Evolutionary conservation across 225 moss, liverwort and hornwort species (phyloP).

Genomic region (Polytrichum formosum): DNA sequence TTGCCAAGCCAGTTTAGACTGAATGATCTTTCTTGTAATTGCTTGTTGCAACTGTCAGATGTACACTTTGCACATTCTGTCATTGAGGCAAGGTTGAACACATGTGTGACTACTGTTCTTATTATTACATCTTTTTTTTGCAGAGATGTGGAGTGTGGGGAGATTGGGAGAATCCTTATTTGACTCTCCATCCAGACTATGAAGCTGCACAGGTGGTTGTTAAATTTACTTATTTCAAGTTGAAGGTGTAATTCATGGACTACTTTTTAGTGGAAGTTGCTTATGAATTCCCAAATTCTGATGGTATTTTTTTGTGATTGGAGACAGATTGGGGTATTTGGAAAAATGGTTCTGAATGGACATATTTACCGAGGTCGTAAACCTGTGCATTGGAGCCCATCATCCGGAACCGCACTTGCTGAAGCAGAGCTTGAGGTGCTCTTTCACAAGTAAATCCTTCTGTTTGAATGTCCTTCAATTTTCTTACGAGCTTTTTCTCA

Average conservation of each 20-base stretch:
- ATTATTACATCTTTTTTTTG: conserved; percentile 11
- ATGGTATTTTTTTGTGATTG: conserved; percentile 6
- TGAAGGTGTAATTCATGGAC: background rate
- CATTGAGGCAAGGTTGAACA: too few relatives aligned
- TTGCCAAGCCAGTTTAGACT: too few relatives aligned
- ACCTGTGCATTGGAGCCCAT: conserved; percentile 99
- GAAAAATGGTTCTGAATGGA: conserved; percentile 89
- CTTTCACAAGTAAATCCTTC: conserved; percentile 20
- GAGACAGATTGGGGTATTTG: conserved; percentile 89
- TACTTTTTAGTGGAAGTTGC: too few relatives aligned
- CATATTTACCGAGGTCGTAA: conserved; percentile 95
- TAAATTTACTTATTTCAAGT: conserved; percentile 5
- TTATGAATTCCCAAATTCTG: too few relatives aligned
- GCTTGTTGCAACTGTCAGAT: too few relatives aligned
- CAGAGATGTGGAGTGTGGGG: conserved; percentile 98
- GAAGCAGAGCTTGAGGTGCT: conserved; percentile 99
- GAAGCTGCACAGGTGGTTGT: conserved; percentile 87
- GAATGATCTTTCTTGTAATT: too few relatives aligned
- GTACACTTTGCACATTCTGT: too few relatives aligned
- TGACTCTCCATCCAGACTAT: conserved; percentile 90
- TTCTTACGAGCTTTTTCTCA: background rate
- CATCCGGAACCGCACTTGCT: conserved; percentile 92
- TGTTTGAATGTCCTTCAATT: conserved; percentile 9
- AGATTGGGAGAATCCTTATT: conserved; percentile 94
- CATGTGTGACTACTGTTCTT: too few relatives aligned